phyloP scores from a whole-genome alignment of 441 rosid species.

The Brassica balearica region DNA sequence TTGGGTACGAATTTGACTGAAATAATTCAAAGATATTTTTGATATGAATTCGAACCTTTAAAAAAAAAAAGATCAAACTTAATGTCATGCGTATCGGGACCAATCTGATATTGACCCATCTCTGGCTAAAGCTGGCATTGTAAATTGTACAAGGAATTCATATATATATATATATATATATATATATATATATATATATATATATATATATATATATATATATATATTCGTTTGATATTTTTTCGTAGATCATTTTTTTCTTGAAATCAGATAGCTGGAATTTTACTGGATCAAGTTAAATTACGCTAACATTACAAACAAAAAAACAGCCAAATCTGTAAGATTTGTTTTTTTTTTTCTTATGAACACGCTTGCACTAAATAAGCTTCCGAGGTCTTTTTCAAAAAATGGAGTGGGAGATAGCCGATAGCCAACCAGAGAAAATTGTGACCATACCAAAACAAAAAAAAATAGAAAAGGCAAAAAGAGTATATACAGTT shows the following conservation, averaged over 20 bases:
- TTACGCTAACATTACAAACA: neutral
- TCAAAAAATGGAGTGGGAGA: neutral
- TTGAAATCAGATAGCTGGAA: neutral
- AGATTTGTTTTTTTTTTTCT: neutral
- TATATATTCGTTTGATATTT: neutral
- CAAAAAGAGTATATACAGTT: neutral
- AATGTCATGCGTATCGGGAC: constrained; percentile 17
- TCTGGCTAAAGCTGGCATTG: constrained; percentile 18
- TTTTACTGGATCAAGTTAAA: neutral
- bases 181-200: no score
- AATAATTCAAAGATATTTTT: constrained; percentile 17
- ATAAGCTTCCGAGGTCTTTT: neutral
- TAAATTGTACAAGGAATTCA: neutral
- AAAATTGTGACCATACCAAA: neutral
- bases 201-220: no score
- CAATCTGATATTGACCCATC: constrained; percentile 6
- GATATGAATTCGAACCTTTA: neutral
- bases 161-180: no score
- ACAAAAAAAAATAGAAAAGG: neutral
- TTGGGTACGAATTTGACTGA: constrained; percentile 20
- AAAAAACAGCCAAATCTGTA: neutral
- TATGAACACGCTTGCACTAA: constrained; percentile 1
- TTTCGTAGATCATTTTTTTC: neutral
- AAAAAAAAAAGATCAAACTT: neutral
- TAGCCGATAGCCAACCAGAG: neutral